These are phyloP conservation scores for Croton laevigatus DNA, from an alignment of 441 rosid genomes.

Conservation along the genomic window DNA sequence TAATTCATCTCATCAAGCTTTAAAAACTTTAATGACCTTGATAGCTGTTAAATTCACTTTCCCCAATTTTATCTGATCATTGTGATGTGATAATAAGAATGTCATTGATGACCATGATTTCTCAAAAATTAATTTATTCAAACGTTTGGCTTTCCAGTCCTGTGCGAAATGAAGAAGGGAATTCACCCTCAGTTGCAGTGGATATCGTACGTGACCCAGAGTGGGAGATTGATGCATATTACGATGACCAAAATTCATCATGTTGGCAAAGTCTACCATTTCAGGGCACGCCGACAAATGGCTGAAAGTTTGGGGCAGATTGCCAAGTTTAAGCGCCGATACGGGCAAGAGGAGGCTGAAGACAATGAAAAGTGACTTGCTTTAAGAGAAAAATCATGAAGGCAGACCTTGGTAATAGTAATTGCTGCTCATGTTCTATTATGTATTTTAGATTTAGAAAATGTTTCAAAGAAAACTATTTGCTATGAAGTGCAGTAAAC, in stretches of 20 bases:
- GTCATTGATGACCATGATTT: not conserved
- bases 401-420: constrained; percentile 7
- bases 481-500: not conserved
- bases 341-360: constrained; percentile 56
- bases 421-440: constrained; percentile 4
- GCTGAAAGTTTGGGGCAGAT: constrained; percentile 82
- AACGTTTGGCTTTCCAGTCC: constrained; percentile 26
- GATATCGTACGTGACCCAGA: constrained; percentile 83
- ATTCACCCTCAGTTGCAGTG: constrained; percentile 92
- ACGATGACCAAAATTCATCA: constrained; percentile 89
- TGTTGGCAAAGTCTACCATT: constrained; percentile 82
- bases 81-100: not conserved
- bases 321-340: constrained; percentile 79
- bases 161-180: constrained; percentile 74
- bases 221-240: constrained; percentile 82
- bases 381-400: not conserved
- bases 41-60: not conserved
- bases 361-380: constrained; percentile 34
- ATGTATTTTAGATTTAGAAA: not conserved
- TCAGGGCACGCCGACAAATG: constrained; percentile 85
- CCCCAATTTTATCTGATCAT: not conserved
- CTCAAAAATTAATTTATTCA: not conserved
- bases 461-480: not conserved
- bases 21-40: not conserved
- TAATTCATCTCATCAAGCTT: not conserved